phyloP scores from a whole-genome alignment of 192 early-diverging fungal species.

The Kickxella alabastrina region DNA sequence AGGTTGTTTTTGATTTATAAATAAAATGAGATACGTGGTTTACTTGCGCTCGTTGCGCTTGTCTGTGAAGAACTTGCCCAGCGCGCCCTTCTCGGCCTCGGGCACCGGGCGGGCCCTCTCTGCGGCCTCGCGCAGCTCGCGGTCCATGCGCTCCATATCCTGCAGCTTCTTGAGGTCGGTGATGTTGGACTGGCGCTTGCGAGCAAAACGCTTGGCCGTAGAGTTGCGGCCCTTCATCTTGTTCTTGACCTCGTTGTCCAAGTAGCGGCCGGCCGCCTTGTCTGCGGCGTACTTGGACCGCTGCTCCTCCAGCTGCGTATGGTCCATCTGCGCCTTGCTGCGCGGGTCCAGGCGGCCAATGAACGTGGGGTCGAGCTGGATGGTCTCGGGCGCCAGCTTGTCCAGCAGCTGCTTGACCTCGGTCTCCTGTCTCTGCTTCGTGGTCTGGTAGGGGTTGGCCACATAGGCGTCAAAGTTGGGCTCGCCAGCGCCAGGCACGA shows the following conservation, averaged over 20 bases:
- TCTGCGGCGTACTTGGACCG: constrained; percentile 15
- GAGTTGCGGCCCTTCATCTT: constrained; percentile 55
- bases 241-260: constrained; percentile 37
- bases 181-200: constrained; percentile 79
- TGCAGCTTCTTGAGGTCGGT: constrained; percentile 61
- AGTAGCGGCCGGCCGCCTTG: constrained; percentile 28
- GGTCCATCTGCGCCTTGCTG: constrained; percentile 25
- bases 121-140: constrained; percentile 15
- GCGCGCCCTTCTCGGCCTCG: constrained; percentile 33
- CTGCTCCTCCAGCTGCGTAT: constrained; percentile 7
- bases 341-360: constrained; percentile 76
- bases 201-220: constrained; percentile 66
- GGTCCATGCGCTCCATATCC: constrained; percentile 30
- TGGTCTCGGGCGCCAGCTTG: constrained; percentile 93
- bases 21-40: too few relatives aligned
- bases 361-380: constrained; percentile 76
- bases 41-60: constrained; percentile 12
- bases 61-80: constrained; percentile 36
- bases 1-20: too few relatives aligned
- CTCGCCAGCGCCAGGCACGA: constrained; percentile 93
- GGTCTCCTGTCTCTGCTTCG: constrained; percentile 78
- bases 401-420: constrained; percentile 87
- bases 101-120: constrained; percentile 23
- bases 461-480: constrained; percentile 94
- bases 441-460: constrained; percentile 90